Evolutionary conservation across 306 rosid species (phyloP).

Genomic region (Quercus ilex): DNA sequence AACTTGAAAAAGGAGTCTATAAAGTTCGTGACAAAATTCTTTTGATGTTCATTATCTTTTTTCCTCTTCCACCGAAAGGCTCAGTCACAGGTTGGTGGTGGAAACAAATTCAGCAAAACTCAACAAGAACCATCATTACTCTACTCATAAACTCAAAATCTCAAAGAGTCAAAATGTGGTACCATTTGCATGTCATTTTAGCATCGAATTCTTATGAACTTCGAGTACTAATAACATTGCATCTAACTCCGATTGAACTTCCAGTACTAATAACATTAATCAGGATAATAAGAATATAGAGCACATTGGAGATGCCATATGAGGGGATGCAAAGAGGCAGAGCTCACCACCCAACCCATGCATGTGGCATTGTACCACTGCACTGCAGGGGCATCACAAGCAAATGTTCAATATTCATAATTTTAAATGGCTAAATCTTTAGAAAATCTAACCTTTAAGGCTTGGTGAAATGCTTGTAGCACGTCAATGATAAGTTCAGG

Average conservation of each 20-base stretch:
- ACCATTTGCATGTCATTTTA: background rate
- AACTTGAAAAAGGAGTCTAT: background rate
- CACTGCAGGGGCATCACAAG: background rate
- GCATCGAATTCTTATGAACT: background rate
- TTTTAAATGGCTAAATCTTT: constrained; percentile 2
- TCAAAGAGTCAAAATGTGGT: background rate
- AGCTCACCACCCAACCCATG: background rate
- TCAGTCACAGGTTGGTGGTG: constrained; percentile 7
- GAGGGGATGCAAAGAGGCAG: background rate
- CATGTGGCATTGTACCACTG: background rate
- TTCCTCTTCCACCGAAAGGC: background rate
- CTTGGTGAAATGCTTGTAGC: constrained; percentile 69
- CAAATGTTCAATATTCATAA: constrained; percentile 13
- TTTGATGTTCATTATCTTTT: background rate
- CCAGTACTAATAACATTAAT: background rate
- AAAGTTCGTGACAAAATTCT: background rate
- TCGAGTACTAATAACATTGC: background rate
- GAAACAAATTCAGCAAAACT: constrained; percentile 12
- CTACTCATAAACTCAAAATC: constrained; percentile 1
- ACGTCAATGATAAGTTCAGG: constrained; percentile 59
- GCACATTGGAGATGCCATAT: background rate
- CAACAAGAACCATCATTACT: background rate
- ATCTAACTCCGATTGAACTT: background rate
- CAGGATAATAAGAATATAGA: background rate
- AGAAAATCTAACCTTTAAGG: constrained; percentile 59